Conservation (phyloP, 345 rosid genomes). For the Turritis glabra region DNA sequence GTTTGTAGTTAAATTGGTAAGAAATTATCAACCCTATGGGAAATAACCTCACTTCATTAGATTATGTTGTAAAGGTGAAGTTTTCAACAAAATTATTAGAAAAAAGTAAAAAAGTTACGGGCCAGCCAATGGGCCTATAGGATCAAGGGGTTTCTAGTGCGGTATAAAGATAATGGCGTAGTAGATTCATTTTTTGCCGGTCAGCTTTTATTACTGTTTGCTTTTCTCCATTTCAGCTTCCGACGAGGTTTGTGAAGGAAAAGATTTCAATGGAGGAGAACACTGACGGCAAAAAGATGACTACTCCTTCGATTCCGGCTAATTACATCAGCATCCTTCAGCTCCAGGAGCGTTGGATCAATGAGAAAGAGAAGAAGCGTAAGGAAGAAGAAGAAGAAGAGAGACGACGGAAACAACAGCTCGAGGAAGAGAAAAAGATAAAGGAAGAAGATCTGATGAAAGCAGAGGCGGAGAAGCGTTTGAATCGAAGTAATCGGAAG, state of each 20-base stretch:
- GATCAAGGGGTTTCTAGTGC: no score
- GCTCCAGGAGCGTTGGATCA: constrained; percentile 34
- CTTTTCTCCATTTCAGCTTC: not conserved
- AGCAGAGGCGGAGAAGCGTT: not conserved
- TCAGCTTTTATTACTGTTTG: no score
- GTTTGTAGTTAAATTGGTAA: no score
- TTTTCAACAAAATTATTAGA: no score
- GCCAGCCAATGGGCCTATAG: no score
- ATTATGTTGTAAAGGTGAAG: no score
- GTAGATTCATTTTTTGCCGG: no score
- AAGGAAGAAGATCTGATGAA: constrained; percentile 21
- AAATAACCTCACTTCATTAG: no score
- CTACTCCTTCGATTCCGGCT: constrained; percentile 15
- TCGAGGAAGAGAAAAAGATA: constrained; percentile 3
- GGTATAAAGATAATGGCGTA: no score
- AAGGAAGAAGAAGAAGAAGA: constrained; percentile 27
- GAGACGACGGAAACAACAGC: constrained; percentile 11
- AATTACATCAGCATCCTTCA: constrained; percentile 34
- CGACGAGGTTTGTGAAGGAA: not conserved
- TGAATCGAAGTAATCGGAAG: not conserved
- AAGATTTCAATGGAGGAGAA: constrained; percentile 17
- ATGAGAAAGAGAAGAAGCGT: constrained; percentile 22
- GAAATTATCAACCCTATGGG: no score
- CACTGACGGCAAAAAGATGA: not conserved
- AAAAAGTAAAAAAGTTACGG: no score